Evolutionary conservation across 768 basidiomycete species (phyloP).

Genomic region (Coprinopsis sp.): DNA sequence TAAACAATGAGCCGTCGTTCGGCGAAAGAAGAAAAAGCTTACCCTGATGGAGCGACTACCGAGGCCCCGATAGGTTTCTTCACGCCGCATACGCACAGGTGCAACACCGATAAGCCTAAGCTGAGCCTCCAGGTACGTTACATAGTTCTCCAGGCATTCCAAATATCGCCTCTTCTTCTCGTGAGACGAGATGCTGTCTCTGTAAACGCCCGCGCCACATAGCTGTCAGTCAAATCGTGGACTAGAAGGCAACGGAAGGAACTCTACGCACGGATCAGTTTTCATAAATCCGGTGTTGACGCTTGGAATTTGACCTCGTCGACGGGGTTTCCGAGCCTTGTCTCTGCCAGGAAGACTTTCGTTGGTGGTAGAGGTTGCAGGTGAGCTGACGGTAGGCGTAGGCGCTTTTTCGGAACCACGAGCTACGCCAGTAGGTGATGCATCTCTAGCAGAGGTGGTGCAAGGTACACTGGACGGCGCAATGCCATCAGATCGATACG

Average conservation of each 20-base stretch:
- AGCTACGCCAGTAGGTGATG: not conserved
- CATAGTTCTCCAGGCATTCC: slow-evolving; percentile 69
- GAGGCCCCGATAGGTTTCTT: slow-evolving; percentile 48
- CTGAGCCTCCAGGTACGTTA: slow-evolving; percentile 60
- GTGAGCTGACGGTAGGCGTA: not conserved
- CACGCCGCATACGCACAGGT: slow-evolving; percentile 47
- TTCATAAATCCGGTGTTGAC: slow-evolving; percentile 44
- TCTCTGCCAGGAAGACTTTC: too few relatives aligned
- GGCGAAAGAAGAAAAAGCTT: slow-evolving; percentile 14
- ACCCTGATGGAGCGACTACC: slow-evolving; percentile 64
- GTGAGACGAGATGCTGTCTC: slow-evolving; percentile 73
- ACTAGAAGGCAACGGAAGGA: not conserved
- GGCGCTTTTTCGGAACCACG: not conserved
- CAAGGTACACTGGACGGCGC: not conserved
- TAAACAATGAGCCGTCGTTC: slow-evolving; percentile 8
- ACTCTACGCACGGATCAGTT: slow-evolving; percentile 53
- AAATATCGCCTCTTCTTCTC: slow-evolving; percentile 75
- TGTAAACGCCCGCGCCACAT: slow-evolving; percentile 16
- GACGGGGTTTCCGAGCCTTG: slow-evolving; percentile 53
- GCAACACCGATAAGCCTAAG: slow-evolving; percentile 43
- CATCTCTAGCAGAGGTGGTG: not conserved
- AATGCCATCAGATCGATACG: slow-evolving; percentile 9
- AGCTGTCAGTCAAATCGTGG: slow-evolving; percentile 3
- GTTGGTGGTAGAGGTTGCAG: not conserved
- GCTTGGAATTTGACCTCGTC: slow-evolving; percentile 51